Conservation (phyloP, 208 protist species). For the Wallacemonas sp. region DNA sequence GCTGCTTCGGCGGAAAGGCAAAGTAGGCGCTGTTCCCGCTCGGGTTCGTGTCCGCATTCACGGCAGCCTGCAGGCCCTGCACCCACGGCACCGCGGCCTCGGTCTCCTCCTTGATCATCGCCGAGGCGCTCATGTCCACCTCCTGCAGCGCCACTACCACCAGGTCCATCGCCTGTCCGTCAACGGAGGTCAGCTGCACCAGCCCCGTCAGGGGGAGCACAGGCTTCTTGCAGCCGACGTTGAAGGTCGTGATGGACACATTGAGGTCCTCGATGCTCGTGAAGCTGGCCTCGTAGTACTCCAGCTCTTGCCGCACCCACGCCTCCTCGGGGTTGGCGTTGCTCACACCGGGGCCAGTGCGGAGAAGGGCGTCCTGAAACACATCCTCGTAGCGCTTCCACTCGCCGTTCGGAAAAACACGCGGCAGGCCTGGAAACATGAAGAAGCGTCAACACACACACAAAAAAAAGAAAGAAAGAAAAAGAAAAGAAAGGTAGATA, state of each 20-base stretch:
- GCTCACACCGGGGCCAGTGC: constrained; percentile 2
- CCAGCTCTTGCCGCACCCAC: constrained; percentile 81
- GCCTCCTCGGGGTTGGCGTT: constrained; percentile 41
- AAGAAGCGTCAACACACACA: not conserved
- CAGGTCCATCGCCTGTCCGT: constrained; percentile 50
- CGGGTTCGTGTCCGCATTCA: constrained; percentile 51
- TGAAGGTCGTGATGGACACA: constrained; percentile 81
- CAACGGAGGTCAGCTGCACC: constrained; percentile 23
- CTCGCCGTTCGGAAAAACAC: constrained; percentile 46
- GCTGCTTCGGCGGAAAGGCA: constrained; percentile 77
- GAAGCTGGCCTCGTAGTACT: constrained; percentile 73
- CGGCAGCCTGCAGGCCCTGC: constrained; percentile 39
- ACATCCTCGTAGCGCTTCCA: constrained; percentile 57
- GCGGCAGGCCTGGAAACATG: constrained; percentile 68
- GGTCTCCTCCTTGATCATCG: constrained; percentile 86
- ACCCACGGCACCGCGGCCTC: constrained; percentile 81
- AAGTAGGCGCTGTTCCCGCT: constrained; percentile 44
- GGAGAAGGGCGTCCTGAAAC: constrained; percentile 24
- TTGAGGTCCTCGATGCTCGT: constrained; percentile 64
- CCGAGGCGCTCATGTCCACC: constrained; percentile 91
- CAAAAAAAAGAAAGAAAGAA: constrained; percentile 1
- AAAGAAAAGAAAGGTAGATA: constrained; percentile 10
- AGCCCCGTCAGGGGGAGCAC: constrained; percentile 34
- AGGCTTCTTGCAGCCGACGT: constrained; percentile 87
- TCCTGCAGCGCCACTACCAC: constrained; percentile 89